These are phyloP conservation scores for Fusarium sororula DNA, from an alignment of 2,329 filamentous ascomycete genomes.

Conservation along the genomic window DNA sequence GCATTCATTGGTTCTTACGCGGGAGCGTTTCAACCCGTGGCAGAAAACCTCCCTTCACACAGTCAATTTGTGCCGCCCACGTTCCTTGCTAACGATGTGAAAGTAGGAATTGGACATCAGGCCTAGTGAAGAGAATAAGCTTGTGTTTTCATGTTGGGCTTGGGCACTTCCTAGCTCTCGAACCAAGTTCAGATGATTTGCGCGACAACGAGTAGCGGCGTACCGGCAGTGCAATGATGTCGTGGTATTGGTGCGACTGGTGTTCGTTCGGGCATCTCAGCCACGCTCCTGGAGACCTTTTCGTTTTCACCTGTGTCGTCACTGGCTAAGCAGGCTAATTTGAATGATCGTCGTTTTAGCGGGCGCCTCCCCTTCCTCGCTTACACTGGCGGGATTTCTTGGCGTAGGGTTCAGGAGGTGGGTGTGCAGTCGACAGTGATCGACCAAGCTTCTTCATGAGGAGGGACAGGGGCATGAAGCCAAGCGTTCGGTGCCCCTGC, in stretches of 20 bases:
- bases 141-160: background rate
- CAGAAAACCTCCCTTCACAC: background rate
- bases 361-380: conserved; percentile 44
- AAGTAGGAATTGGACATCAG: background rate
- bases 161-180: conserved; percentile 4
- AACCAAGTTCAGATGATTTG: conserved; percentile 23
- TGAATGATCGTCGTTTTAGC: conserved; percentile 44
- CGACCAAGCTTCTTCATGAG: conserved; percentile 40
- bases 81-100: background rate
- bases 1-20: conserved; percentile 5
- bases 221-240: conserved; percentile 29
- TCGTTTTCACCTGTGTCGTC: conserved; percentile 30
- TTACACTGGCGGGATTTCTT: conserved; percentile 41
- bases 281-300: conserved; percentile 25
- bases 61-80: background rate
- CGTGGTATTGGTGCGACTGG: conserved; percentile 23
- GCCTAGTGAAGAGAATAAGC: background rate
- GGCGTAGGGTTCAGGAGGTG: conserved; percentile 31
- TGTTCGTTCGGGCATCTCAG: conserved; percentile 31
- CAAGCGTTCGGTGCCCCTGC: conserved; percentile 30
- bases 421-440: conserved; percentile 31
- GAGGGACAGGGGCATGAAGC: conserved; percentile 31
- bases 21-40: conserved; percentile 8
- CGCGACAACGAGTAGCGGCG: conserved; percentile 22
- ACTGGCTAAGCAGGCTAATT: conserved; percentile 41